Evolutionary conservation across 768 basidiomycete genomes (phyloP).

Genomic region (Lyophyllum shimeji): DNA sequence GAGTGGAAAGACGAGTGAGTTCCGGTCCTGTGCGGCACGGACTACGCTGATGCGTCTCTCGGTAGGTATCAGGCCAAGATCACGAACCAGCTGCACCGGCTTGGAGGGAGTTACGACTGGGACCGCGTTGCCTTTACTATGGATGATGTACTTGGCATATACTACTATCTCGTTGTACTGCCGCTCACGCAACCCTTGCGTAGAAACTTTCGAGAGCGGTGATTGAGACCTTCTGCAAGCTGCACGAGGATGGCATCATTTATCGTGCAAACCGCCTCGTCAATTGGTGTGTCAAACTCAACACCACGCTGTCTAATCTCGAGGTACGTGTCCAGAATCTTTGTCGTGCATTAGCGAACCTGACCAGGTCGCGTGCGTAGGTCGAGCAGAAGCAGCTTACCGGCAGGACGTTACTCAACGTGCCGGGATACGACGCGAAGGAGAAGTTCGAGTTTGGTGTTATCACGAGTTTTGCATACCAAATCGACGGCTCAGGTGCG

Average conservation of each 20-base stretch:
- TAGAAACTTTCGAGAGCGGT: constrained; percentile 77
- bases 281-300: constrained; percentile 96
- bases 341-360: not conserved
- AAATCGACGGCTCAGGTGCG: constrained; percentile 79
- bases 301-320: constrained; percentile 96
- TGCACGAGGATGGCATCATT: constrained; percentile 89
- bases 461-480: constrained; percentile 95
- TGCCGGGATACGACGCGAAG: constrained; percentile 94
- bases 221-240: constrained; percentile 83
- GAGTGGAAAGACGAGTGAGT: constrained; percentile 97
- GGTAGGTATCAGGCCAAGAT: constrained; percentile 89
- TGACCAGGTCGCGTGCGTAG: constrained; percentile 31
- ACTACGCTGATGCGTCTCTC: not conserved
- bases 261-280: constrained; percentile 97
- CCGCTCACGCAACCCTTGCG: constrained; percentile 33
- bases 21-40: not conserved
- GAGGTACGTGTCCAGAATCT: constrained; percentile 54
- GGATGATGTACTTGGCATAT: constrained; percentile 61
- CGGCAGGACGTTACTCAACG: constrained; percentile 81
- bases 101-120: constrained; percentile 97
- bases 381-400: constrained; percentile 90
- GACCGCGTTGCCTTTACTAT: constrained; percentile 93
- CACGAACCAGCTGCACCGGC: constrained; percentile 80
- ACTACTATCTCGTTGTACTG: not conserved
- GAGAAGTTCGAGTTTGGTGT: constrained; percentile 98